Evolutionary conservation across 2,329 filamentous ascomycete genomes (phyloP), one percentile per base, ranked within the genome.

Genomic region (Aureobasidium pullulans): DNA sequence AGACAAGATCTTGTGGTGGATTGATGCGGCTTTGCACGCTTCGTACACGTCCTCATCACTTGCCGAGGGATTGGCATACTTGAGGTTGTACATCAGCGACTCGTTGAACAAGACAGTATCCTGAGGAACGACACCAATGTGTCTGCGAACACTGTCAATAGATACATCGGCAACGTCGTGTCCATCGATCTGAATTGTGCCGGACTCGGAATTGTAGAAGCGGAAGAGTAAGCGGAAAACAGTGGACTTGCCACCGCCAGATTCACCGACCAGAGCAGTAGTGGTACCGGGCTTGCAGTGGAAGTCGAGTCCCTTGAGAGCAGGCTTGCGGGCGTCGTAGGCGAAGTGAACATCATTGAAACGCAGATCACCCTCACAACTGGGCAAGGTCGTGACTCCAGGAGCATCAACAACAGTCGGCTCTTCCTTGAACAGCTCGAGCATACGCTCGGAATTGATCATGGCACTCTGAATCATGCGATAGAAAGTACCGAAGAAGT

Each of bases 51-150:
- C 85, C 65, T 93, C 88, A 61, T 95, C 86, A 0, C 88, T 88
- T 10, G 88, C 90, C 31, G 81, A 73, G 44, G 89, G 89, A 64
- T 93, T 93, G 61, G 92, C 91, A 70, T 96, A 96, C 71, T 86
- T 88, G 62, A 96, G 78, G 70, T 96, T 96, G 76, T 96, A 96
- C 90, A 96, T 94, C 63, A 96, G 77, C 1, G 88, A 88, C 72
- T 96, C 92, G 71, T 96, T 96, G 81, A 96, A 96, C 46, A 96
- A 79, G 6, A 96, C 89, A 4, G 93, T 96, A 68, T 99, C 94
- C 72, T 99, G 94, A 1, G 94, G 94, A 6, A 99, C 94, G 44
- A 99, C 93, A 28, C 94, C 94, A 68, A 99, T 96, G 70, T 92
- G 88, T 61, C 84, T 83, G 65, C 94, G 85, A 59, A 99, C 80